These are phyloP conservation scores for Candida sp. DNA, from an alignment of 1,139 yeast species.

Conservation along the genomic window DNA sequence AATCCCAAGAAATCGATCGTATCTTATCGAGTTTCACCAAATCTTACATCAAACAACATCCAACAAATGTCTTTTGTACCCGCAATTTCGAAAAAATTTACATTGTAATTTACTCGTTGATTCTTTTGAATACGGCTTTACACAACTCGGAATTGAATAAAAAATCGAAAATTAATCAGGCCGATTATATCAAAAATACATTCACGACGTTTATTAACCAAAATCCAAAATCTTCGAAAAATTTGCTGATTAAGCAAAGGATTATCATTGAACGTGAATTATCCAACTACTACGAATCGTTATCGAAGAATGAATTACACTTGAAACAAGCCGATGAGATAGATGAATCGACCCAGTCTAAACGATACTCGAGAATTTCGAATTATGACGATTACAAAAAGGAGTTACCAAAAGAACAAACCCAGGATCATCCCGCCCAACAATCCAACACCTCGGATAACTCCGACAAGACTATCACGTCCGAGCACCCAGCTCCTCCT, in stretches of 20 bases:
- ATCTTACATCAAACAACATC: constrained; percentile 58
- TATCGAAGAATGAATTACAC: constrained; percentile 34
- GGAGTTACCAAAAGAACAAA: constrained; percentile 1
- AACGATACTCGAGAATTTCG: neutral
- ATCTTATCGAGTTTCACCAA: constrained; percentile 67
- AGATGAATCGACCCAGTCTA: constrained; percentile 2
- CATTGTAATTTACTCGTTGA: constrained; percentile 68
- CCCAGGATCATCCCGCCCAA: constrained; percentile 4
- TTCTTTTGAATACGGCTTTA: constrained; percentile 69
- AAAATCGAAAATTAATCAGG: constrained; percentile 39
- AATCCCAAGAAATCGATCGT: constrained; percentile 79
- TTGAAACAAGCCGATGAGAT: constrained; percentile 20
- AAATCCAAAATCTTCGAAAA: constrained; percentile 24
- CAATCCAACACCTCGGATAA: constrained; percentile 2
- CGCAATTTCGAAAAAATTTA: constrained; percentile 62
- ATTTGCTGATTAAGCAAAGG: constrained; percentile 37
- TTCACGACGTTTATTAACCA: constrained; percentile 41
- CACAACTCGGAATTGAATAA: constrained; percentile 49
- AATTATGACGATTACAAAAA: neutral
- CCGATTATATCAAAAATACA: constrained; percentile 57
- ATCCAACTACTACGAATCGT: constrained; percentile 38
- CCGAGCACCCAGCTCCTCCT: neutral
- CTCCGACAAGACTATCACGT: constrained; percentile 2
- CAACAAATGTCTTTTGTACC: constrained; percentile 47
- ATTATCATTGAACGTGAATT: constrained; percentile 43